Conservation (phyloP, 176 grass and related monocot genomes). For the Echinochloa phyllopogon region DNA sequence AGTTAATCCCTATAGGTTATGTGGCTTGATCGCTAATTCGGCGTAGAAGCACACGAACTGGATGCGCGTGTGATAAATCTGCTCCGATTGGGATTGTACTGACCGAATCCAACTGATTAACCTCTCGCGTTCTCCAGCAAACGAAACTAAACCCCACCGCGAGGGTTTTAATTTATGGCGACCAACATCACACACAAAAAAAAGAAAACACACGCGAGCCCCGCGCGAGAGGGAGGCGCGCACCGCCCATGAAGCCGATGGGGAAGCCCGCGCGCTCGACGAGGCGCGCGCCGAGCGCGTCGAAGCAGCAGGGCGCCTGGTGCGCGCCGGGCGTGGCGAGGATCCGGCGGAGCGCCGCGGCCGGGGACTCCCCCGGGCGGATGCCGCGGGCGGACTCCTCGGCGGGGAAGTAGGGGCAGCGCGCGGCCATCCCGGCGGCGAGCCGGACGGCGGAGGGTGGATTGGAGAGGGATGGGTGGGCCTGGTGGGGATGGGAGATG, state of each 20-base stretch:
- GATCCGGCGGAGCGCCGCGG: conserved; percentile 65
- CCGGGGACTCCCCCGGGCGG: conserved; percentile 44
- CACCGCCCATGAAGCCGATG: conserved; percentile 88
- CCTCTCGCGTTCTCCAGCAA: neutral
- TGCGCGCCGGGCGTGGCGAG: conserved; percentile 72
- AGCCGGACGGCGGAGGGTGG: neutral
- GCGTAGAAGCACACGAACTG: neutral
- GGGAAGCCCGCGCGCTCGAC: conserved; percentile 75
- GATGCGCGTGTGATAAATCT: neutral
- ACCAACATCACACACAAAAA: neutral
- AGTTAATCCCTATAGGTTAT: neutral
- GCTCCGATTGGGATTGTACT: neutral
- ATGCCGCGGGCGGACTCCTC: conserved; percentile 33
- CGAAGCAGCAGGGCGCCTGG: conserved; percentile 89
- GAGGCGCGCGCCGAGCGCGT: conserved; percentile 85
- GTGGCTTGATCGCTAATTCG: neutral
- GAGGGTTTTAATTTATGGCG: conserved; percentile 4
- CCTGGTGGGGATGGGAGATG: neutral
- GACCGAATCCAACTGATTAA: neutral
- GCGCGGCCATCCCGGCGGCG: conserved; percentile 23
- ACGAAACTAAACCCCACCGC: neutral
- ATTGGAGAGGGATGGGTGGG: neutral
- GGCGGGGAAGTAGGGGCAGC: conserved; percentile 43
- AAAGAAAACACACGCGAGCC: neutral
- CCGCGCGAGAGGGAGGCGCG: neutral